These are phyloP conservation scores for Acmispon strigosus DNA, from an alignment of 306 rosid genomes.

Conservation along the genomic window DNA sequence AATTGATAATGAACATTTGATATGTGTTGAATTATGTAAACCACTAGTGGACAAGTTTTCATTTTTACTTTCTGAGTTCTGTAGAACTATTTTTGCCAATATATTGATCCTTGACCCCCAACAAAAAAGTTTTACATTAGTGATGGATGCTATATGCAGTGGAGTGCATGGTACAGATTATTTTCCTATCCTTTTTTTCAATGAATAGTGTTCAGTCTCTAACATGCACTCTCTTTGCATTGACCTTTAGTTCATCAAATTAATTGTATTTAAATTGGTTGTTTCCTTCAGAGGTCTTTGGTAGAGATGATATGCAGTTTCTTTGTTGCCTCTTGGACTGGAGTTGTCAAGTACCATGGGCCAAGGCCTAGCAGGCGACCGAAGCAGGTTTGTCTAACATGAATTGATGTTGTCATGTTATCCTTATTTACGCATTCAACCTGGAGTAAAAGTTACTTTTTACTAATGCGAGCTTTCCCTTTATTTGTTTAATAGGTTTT, in stretches of 20 bases:
- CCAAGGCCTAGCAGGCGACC: constrained; percentile 94
- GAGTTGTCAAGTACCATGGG: constrained; percentile 96
- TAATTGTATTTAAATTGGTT: background rate
- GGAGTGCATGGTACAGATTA: background rate
- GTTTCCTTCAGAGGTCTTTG: constrained; percentile 62
- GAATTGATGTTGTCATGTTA: background rate
- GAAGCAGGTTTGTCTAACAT: constrained; percentile 51
- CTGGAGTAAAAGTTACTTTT: constrained; percentile 10
- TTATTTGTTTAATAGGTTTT: constrained; percentile 62
- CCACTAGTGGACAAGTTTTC: too few relatives aligned
- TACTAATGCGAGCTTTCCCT: background rate
- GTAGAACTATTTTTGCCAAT: too few relatives aligned
- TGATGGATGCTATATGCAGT: too few relatives aligned
- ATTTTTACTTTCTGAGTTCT: too few relatives aligned
- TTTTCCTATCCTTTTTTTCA: background rate
- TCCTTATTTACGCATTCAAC: background rate
- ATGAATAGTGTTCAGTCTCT: background rate
- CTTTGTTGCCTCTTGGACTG: constrained; percentile 99
- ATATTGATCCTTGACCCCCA: too few relatives aligned
- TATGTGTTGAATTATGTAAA: too few relatives aligned
- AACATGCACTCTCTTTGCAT: background rate
- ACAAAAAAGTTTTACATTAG: too few relatives aligned
- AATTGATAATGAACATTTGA: too few relatives aligned
- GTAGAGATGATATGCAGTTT: constrained; percentile 95
- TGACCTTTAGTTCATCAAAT: background rate